Percentiles rank a stretch among this genome's conserved stretches.
phyloP scores from a whole-genome alignment of 2,329 filamentous ascomycete species.

The Colletotrichum caudatum region DNA sequence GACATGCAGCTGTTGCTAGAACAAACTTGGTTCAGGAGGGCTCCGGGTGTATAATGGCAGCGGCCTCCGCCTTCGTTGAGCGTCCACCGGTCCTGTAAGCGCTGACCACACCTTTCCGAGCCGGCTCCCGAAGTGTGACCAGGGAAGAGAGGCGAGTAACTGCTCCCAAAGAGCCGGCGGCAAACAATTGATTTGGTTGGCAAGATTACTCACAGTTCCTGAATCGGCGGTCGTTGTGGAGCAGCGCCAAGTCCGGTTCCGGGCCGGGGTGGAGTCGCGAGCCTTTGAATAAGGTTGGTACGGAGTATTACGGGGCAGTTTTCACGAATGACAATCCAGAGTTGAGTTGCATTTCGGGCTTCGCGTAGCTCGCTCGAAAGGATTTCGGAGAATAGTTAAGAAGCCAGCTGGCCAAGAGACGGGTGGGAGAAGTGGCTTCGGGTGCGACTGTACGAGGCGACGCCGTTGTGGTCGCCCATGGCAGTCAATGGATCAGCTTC shows the following conservation, averaged over 20 bases:
- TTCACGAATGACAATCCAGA: constrained; percentile 11
- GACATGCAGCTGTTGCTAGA: background rate
- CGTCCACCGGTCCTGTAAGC: background rate
- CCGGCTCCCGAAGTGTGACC: too few species aligned
- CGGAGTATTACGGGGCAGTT: constrained; percentile 9
- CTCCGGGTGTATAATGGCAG: background rate
- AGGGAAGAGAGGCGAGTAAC: background rate
- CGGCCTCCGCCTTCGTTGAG: background rate
- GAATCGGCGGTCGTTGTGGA: constrained; percentile 38
- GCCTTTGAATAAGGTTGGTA: constrained; percentile 6
- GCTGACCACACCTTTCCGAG: background rate
- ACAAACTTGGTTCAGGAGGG: background rate
- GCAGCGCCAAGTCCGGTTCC: constrained; percentile 27
- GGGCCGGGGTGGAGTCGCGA: constrained; percentile 26
- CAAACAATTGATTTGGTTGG: constrained; percentile 4
- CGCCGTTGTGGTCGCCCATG: background rate
- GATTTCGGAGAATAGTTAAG: constrained; percentile 6
- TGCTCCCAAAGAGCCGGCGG: background rate
- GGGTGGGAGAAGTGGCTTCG: constrained; percentile 9
- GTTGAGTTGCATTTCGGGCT: background rate
- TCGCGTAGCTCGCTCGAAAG: constrained; percentile 5
- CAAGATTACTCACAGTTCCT: constrained; percentile 38
- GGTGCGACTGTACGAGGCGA: background rate
- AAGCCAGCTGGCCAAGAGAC: background rate
- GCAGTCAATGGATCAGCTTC: constrained; percentile 12